Base-by-base conservation (phyloP, 345 rosid species). In the Salix brachista region DNA sequence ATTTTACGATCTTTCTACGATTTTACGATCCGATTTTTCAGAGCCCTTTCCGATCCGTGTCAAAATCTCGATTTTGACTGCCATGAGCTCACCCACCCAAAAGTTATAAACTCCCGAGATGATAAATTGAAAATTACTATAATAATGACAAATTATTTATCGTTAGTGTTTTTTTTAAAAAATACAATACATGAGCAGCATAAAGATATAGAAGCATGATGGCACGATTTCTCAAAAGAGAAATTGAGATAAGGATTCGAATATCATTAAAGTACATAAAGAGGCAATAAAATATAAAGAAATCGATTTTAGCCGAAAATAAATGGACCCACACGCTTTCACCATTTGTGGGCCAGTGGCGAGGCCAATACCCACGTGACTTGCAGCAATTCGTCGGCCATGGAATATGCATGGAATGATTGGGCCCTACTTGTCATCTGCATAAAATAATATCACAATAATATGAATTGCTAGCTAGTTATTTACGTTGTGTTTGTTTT, bases 321-420 rank as follows among this genome's bases (percentile, higher is more conserved):
- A 14, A 26, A 14, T 2, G 73, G 58, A 52, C 73, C 73, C 73
- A 70, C 73, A 18, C 73, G 73, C 60, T 70, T 9, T 28, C 60
- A 13, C 37, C 37, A 8, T 28, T 10, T 21, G 69, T 19, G 41
- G 19, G 25, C 69, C 69, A 17, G 9, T 34, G 41, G 4, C 26
- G 44, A 3, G 12, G 8, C 14, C 37, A 18, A 30, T 44, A 7
- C 28, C 73, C 61, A 48, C 73, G 37, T 66, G 69, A 14, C 11
- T 7, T 10, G 2, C 69, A 46, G 36, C 34, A 4, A 46, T 70
- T 34, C 6, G 56, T 48, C 50, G n/a, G 32, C 41, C 18, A 8
- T 8, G 73, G 39, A 67, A 70, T 70, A 61, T 70, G 73, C 23
- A 48, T 70, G n/a, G 62, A 30, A 28, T 17, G 39, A 50, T 30